phyloP scores from a whole-genome alignment of 2,329 filamentous ascomycete species.

The Neofusicoccum ribis region DNA sequence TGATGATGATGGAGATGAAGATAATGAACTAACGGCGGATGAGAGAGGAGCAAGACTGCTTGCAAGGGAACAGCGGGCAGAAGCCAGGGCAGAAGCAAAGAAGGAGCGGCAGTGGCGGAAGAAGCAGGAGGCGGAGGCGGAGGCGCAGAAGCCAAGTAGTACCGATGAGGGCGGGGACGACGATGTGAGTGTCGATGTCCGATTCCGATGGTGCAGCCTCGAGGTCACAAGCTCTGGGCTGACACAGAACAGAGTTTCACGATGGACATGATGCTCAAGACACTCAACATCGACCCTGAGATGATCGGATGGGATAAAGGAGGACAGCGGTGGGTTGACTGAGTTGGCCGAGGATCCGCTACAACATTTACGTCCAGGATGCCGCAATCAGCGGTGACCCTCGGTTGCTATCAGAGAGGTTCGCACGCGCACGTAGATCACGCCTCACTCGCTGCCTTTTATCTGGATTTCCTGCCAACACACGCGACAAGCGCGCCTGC shows the following conservation, averaged over 20 bases:
- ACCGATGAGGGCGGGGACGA: constrained; percentile 38
- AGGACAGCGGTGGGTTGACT: constrained; percentile 59
- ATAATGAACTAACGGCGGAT: constrained; percentile 34
- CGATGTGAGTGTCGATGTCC: constrained; percentile 36
- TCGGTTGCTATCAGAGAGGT: constrained; percentile 3
- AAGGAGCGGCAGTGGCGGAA: constrained; percentile 29
- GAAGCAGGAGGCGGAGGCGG: constrained; percentile 43
- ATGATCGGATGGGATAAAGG: constrained; percentile 64
- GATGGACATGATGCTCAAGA: constrained; percentile 69
- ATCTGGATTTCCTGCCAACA: constrained; percentile 10
- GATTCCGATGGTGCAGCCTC: background rate
- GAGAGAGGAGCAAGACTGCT: constrained; percentile 36
- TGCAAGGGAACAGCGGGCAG: constrained; percentile 43
- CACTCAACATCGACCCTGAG: constrained; percentile 62
- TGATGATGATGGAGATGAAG: constrained; percentile 34
- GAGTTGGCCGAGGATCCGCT: constrained; percentile 27
- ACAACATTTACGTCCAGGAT: background rate
- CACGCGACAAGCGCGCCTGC: constrained; percentile 6
- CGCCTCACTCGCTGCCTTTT: constrained; percentile 4
- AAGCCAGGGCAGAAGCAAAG: constrained; percentile 45
- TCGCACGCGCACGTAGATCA: constrained; percentile 14
- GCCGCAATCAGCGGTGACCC: constrained; percentile 13
- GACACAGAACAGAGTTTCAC: constrained; percentile 57
- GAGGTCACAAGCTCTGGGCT: background rate
- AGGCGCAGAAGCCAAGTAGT: constrained; percentile 35